A percentile compares a stretch with the other conserved stretches of the same genome.
Evolutionary conservation across 306 rosid species (phyloP).

Genomic region (Boehmeria nivea): DNA sequence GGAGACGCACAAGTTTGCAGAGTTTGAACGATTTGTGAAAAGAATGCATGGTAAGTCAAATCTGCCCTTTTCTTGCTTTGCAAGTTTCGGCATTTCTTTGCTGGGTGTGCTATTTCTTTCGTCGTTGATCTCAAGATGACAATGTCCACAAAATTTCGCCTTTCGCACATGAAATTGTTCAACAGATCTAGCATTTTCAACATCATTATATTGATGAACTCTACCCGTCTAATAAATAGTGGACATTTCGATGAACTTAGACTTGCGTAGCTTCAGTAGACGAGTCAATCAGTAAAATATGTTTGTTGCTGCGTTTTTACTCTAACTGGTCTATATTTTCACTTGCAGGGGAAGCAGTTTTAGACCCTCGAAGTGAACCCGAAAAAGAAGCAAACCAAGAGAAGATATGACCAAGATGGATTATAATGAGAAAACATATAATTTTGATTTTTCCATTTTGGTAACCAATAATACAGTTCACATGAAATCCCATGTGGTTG

Average conservation of each 20-base stretch:
- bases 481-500: not conserved
- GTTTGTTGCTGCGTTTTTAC: too few relatives aligned
- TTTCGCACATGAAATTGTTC: too few relatives aligned
- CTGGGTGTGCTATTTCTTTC: not conserved
- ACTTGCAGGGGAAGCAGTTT: conserved; percentile 27
- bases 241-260: too few relatives aligned
- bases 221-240: too few relatives aligned
- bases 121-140: too few relatives aligned
- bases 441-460: not conserved
- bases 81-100: too few relatives aligned
- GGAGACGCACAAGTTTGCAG: conserved; percentile 31
- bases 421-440: not conserved
- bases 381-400: not conserved
- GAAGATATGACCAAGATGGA: conserved; percentile 2
- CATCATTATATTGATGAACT: too few relatives aligned
- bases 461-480: not conserved
- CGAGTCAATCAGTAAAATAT: not conserved
- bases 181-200: too few relatives aligned
- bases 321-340: not conserved
- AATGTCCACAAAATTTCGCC: not conserved
- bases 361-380: conserved; percentile 8
- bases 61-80: not conserved
- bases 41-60: conserved; percentile 35
- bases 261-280: not conserved
- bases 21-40: conserved; percentile 36